These are phyloP conservation scores for Poa annua DNA, from an alignment of 176 grass and related monocot species.

Conservation along the genomic window DNA sequence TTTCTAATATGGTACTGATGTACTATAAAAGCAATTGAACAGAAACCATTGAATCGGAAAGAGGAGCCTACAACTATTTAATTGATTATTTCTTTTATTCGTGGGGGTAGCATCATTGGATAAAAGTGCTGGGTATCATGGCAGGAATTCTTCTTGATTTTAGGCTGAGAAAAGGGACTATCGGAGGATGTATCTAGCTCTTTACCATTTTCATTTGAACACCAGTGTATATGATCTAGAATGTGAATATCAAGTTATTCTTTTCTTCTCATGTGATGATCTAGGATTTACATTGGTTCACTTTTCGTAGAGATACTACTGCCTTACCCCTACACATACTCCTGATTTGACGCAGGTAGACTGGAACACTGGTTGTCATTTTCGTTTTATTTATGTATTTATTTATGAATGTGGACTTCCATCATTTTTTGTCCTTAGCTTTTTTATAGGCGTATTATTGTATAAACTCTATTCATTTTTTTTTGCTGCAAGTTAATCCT, in stretches of 20 bases:
- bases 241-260: not conserved
- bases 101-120: too few species aligned
- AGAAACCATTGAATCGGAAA: too few species aligned
- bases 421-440: not conserved
- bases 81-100: too few species aligned
- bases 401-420: slow-evolving; percentile 12
- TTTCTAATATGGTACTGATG: not conserved
- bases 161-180: too few species aligned
- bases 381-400: not conserved
- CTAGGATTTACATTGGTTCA: not conserved
- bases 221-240: not conserved
- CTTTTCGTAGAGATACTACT: not conserved
- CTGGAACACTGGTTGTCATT: not conserved
- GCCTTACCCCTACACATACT: not conserved
- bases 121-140: too few species aligned
- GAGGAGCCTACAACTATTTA: too few species aligned
- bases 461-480: not conserved
- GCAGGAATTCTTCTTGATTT: too few species aligned
- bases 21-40: slow-evolving; percentile 15
- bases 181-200: too few species aligned
- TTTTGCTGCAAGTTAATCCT: not conserved
- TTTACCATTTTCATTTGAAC: not conserved
- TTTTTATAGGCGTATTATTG: not conserved
- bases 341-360: not conserved
- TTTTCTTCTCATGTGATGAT: not conserved